These are phyloP conservation scores for Dendrocalamus sinicus DNA, from an alignment of 176 grass and related monocot genomes.

Conservation along the genomic window DNA sequence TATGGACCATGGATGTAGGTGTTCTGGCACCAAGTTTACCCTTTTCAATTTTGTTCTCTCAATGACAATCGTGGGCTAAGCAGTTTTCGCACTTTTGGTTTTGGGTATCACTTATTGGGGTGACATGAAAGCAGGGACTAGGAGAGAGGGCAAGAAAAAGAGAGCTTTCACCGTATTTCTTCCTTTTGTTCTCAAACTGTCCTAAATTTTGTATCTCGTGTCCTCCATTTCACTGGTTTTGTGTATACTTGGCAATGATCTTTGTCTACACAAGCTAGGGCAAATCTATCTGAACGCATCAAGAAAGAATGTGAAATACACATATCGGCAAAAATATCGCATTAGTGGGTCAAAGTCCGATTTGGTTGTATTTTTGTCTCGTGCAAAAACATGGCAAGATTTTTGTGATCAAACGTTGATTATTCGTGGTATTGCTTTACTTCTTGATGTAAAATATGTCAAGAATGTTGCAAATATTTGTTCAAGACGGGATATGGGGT, in stretches of 20 bases:
- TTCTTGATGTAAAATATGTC: constrained; percentile 99
- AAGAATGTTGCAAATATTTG: constrained; percentile 82
- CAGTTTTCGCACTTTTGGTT: not conserved
- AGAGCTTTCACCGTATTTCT: constrained; percentile 4
- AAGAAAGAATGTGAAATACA: constrained; percentile 96
- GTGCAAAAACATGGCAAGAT: constrained; percentile 97
- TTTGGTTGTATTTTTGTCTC: constrained; percentile 89
- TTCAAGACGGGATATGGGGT: constrained; percentile 95
- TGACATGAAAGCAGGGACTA: not conserved
- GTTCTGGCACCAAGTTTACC: not conserved
- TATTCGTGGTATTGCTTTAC: constrained; percentile 94
- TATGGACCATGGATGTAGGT: not conserved
- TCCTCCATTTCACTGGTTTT: too few species aligned
- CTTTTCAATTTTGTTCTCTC: not conserved
- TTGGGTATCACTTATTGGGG: not conserved
- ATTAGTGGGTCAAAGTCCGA: constrained; percentile 95
- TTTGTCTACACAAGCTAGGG: constrained; percentile 89
- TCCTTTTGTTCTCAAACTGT: not conserved
- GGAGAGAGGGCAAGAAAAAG: not conserved
- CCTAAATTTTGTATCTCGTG: constrained; percentile 31
- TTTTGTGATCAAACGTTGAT: constrained; percentile 99
- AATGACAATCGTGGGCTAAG: not conserved
- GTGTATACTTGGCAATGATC: constrained; percentile 31
- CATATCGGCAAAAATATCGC: constrained; percentile 80
- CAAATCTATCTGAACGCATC: constrained; percentile 80